These are phyloP conservation scores for Plenodomus lindquistii DNA, from an alignment of 2,329 filamentous ascomycete genomes.

Conservation along the genomic window DNA sequence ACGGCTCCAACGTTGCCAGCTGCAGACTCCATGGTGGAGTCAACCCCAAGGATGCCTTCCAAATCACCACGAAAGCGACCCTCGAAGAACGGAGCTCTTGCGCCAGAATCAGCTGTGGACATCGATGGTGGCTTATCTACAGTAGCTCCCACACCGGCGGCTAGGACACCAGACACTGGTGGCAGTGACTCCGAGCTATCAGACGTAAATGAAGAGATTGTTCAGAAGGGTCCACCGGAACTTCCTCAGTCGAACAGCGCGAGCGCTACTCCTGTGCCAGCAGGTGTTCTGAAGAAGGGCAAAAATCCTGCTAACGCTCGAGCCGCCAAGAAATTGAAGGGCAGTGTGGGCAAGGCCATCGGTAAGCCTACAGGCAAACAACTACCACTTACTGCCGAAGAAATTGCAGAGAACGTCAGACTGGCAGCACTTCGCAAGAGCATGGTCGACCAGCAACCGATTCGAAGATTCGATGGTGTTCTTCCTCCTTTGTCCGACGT, in stretches of 20 bases:
- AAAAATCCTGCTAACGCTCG: constrained; percentile 30
- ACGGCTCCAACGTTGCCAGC: constrained; percentile 34
- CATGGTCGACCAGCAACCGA: constrained; percentile 30
- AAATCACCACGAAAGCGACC: constrained; percentile 39
- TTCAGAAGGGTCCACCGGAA: constrained; percentile 40
- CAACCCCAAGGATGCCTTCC: constrained; percentile 29
- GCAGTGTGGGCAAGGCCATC: constrained; percentile 34
- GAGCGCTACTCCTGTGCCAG: constrained; percentile 14
- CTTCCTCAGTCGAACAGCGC: constrained; percentile 32
- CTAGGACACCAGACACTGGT: constrained; percentile 32
- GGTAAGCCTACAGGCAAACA: constrained; percentile 36
- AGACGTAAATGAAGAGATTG: constrained; percentile 45
- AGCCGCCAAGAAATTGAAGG: constrained; percentile 37
- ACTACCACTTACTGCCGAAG: constrained; percentile 30
- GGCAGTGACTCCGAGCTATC: constrained; percentile 43
- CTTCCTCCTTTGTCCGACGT: constrained; percentile 35
- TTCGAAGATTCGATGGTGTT: constrained; percentile 23
- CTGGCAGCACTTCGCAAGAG: constrained; percentile 28
- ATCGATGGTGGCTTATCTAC: constrained; percentile 29
- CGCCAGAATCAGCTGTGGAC: constrained; percentile 22
- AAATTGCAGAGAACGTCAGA: constrained; percentile 30
- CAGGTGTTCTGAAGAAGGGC: constrained; percentile 29
- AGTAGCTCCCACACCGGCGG: constrained; percentile 29
- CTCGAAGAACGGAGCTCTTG: constrained; percentile 24
- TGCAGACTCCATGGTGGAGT: constrained; percentile 27